These are phyloP conservation scores for Arctium lappa DNA, from an alignment of 129 eudicot genomes.

Conservation along the genomic window DNA sequence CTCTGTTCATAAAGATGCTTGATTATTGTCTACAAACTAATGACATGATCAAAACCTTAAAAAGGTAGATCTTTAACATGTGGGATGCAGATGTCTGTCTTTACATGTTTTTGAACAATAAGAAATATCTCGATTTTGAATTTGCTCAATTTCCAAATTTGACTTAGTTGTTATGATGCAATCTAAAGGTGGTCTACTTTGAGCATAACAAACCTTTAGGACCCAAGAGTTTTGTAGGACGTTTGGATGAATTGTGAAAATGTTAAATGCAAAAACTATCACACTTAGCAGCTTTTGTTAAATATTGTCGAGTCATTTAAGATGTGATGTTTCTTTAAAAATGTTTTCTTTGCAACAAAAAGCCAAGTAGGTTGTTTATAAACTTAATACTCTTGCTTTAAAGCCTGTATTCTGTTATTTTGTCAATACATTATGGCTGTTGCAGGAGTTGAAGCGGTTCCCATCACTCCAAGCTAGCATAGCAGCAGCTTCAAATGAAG, in stretches of 20 bases:
- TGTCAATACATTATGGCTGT: conserved; percentile 4
- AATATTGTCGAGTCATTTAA: too few relatives aligned
- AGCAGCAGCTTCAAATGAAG: conserved; percentile 85
- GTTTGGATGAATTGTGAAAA: not conserved
- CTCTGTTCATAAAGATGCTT: conserved; percentile 1
- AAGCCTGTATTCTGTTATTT: not conserved
- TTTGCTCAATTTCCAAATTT: not conserved
- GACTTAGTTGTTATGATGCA: not conserved
- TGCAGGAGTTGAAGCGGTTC: conserved; percentile 82
- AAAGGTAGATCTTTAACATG: not conserved
- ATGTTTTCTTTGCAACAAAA: not conserved
- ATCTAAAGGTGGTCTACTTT: not conserved
- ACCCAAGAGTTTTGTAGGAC: not conserved
- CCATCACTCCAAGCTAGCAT: conserved; percentile 94
- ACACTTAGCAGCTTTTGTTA: not conserved
- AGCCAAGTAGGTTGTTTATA: not conserved
- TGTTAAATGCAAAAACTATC: not conserved
- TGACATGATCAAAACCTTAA: not conserved
- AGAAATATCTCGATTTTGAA: not conserved
- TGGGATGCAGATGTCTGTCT: not conserved
- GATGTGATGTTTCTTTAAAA: too few relatives aligned
- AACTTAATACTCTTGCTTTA: too few relatives aligned
- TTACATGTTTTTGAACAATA: not conserved
- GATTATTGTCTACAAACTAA: not conserved
- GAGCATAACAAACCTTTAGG: not conserved